Base-by-base conservation (phyloP, 345 rosid genomes). In the thale cress (Arabidopsis thaliana) region DNA sequence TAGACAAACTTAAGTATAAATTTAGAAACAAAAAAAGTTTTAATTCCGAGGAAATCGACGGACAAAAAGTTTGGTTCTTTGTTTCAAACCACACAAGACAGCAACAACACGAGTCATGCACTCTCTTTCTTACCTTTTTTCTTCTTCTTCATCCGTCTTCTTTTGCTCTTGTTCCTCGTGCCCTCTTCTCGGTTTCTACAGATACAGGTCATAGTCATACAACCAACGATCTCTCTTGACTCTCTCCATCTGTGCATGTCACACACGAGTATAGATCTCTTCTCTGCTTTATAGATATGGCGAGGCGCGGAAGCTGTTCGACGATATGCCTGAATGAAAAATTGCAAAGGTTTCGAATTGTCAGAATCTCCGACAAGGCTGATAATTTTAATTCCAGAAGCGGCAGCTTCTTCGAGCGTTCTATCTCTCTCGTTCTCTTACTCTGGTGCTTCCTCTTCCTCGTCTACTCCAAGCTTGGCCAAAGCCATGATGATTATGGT, bases 371-470 rank as follows among this genome's bases (percentile, higher is more conserved):
- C 7, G 49, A n/a, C 3, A 64, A 71, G 28, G 40, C 46, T 65
- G 67, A 77, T 71, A 41, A 45, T n/a, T n/a, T 3, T 3, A 56
- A 58, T 50, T 42, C 73, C 5, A 65, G 44, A 59, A 71, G 33
- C 1, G 59, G 51, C 9, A 45, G 53, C 61, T 78, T 78, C 50
- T 71, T 77, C 42, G 86, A 87, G 82, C 86, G 84, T 16, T 87
- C 92, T 28, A 56, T 86, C 76, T 79, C 90, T 13, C 63, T 90
- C 66, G 80, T 87, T 44, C 64, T 90, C 78, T 74, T 86, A 0
- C 87, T 86, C 9, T 90, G 93, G 93, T 87, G 83, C 68, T 82
- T 85, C 72, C 81, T 90, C 73, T 85, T 89, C 80, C 82, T 88
- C 41, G 77, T 87, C 59, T 83, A 83, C 78, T 78, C 85, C 55